Percentiles rank a stretch among this genome's conserved stretches.
Evolutionary conservation across 805 yeast genomes (phyloP).

Genomic region (Candida incommunis): DNA sequence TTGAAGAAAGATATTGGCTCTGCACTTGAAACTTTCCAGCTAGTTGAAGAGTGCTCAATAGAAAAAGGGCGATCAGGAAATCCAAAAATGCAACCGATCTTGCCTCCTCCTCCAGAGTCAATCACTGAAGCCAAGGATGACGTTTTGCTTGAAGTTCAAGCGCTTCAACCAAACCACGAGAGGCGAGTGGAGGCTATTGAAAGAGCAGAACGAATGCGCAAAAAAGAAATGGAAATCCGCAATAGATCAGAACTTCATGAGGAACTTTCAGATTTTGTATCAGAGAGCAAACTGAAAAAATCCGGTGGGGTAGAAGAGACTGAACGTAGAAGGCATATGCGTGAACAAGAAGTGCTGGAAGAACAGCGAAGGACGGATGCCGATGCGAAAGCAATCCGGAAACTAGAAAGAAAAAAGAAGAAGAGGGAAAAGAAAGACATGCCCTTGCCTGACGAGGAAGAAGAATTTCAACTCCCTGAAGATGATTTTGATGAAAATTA

Average conservation of each 20-base stretch:
- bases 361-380: slow-evolving; percentile 17
- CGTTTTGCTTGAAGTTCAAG: slow-evolving; percentile 62
- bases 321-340: slow-evolving; percentile 50
- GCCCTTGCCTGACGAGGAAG: slow-evolving; percentile 8
- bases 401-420: slow-evolving; percentile 7
- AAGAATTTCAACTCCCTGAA: not conserved
- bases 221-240: slow-evolving; percentile 48
- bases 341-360: slow-evolving; percentile 60
- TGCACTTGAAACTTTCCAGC: slow-evolving; percentile 66
- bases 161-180: slow-evolving; percentile 73
- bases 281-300: slow-evolving; percentile 55
- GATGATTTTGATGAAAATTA: not conserved
- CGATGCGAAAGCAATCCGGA: slow-evolving; percentile 11
- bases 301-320: slow-evolving; percentile 85
- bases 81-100: not conserved
- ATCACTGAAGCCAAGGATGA: slow-evolving; percentile 39
- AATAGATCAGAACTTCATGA: slow-evolving; percentile 58
- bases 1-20: slow-evolving; percentile 66
- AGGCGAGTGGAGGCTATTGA: slow-evolving; percentile 77
- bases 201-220: slow-evolving; percentile 70
- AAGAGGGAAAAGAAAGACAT: slow-evolving; percentile 8
- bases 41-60: slow-evolving; percentile 65
- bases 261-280: slow-evolving; percentile 77
- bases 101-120: slow-evolving; percentile 2
- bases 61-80: slow-evolving; percentile 51